phyloP scores from a whole-genome alignment of 2,329 filamentous ascomycete species.

The Pseudogymnoascus sp. region DNA sequence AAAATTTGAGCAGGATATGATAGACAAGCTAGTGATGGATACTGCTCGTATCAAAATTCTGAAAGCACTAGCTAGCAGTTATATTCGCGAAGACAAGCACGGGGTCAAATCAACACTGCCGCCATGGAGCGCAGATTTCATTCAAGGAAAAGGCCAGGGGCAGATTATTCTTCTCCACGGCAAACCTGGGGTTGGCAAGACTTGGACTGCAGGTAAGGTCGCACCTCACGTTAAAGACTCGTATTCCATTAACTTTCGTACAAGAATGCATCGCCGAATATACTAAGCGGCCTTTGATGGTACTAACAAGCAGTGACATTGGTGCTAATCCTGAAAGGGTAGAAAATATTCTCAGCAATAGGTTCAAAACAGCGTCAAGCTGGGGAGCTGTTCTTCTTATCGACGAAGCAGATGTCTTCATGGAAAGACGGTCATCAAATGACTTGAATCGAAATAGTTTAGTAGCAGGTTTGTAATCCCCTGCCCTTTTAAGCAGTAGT shows the following conservation, averaged over 20 bases:
- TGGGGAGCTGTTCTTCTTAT: constrained; percentile 27
- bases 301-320: constrained; percentile 27
- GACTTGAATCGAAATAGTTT: constrained; percentile 28
- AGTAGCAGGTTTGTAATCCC: constrained; percentile 22
- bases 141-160: constrained; percentile 11
- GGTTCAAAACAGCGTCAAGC: constrained; percentile 20
- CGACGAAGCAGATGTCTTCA: constrained; percentile 31
- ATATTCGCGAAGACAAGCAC: constrained; percentile 7
- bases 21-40: constrained; percentile 24
- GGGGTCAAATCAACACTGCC: constrained; percentile 14
- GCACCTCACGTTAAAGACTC: not conserved
- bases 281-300: constrained; percentile 27
- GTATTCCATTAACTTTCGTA: constrained; percentile 11
- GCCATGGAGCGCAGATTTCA: constrained; percentile 11
- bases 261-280: constrained; percentile 29
- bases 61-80: constrained; percentile 19
- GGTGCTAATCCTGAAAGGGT: constrained; percentile 15
- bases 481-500: not conserved
- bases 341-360: not conserved
- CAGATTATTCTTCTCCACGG: constrained; percentile 13
- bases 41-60: constrained; percentile 20
- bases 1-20: constrained; percentile 12
- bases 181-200: constrained; percentile 14
- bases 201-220: constrained; percentile 26
- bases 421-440: constrained; percentile 23